Evolutionary conservation across 176 grass and related monocot species (phyloP).

Genomic region (Ampelocalamus luodianensis): DNA sequence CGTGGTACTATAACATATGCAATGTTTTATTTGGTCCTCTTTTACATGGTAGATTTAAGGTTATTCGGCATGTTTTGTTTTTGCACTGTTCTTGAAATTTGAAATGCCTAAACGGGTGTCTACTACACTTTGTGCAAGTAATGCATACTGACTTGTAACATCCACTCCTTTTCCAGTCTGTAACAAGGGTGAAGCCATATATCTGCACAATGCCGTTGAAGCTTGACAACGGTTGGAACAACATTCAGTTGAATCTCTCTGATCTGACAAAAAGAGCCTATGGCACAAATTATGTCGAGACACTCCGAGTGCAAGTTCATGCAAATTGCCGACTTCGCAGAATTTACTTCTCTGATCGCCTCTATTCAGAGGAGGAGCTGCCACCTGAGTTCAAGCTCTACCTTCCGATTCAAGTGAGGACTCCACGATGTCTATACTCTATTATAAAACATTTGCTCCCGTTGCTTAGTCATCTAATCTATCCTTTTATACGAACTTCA

Average conservation of each 20-base stretch:
- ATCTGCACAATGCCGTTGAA: slow-evolving; percentile 92
- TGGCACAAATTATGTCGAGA: slow-evolving; percentile 92
- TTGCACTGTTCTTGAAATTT: background rate
- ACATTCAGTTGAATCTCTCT: slow-evolving; percentile 81
- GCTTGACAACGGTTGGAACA: slow-evolving; percentile 91
- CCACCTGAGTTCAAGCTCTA: slow-evolving; percentile 77
- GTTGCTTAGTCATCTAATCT: background rate
- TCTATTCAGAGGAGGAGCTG: slow-evolving; percentile 83
- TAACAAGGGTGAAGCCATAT: slow-evolving; percentile 87
- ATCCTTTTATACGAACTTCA: slow-evolving; percentile 17
- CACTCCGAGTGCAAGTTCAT: slow-evolving; percentile 86
- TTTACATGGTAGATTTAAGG: background rate
- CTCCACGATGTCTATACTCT: background rate
- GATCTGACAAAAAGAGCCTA: slow-evolving; percentile 86
- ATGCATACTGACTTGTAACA: background rate
- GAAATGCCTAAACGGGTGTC: background rate
- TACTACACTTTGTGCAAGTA: background rate
- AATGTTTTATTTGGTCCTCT: slow-evolving; percentile 7
- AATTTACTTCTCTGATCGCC: slow-evolving; percentile 82
- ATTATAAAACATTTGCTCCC: background rate
- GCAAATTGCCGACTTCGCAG: slow-evolving; percentile 89
- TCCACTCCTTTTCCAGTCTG: slow-evolving; percentile 50
- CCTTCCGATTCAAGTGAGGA: slow-evolving; percentile 85
- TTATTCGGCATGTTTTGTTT: background rate
- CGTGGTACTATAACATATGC: background rate